Percentiles rank a stretch among this genome's conserved stretches.
Conservation (phyloP, 805 yeast genomes). For the Lachancea dasiensis region DNA sequence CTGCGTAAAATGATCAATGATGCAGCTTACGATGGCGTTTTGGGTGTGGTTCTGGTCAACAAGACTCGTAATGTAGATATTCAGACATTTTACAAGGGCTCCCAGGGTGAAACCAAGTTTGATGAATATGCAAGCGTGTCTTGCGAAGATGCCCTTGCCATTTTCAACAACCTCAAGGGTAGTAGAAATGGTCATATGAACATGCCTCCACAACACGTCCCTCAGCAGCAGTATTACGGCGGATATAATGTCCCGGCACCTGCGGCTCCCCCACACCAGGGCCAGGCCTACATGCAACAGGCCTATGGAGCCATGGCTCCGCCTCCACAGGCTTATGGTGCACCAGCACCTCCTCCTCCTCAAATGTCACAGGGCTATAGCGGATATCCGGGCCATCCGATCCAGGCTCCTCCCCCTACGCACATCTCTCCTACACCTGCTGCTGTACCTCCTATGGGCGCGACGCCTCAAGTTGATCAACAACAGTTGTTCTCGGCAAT, state of each 20-base stretch:
- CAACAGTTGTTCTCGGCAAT: slow-evolving; percentile 30
- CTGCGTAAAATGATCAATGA: slow-evolving; percentile 52
- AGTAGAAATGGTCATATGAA: slow-evolving; percentile 14
- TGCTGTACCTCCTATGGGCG: slow-evolving; percentile 5
- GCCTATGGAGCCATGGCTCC: slow-evolving; percentile 7
- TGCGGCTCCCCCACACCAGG: slow-evolving; percentile 10
- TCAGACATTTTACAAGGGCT: slow-evolving; percentile 62
- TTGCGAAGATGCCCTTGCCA: slow-evolving; percentile 52
- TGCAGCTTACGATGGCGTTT: slow-evolving; percentile 74
- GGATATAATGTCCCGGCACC: slow-evolving; percentile 14
- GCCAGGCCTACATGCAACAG: slow-evolving; percentile 14
- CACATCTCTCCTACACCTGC: slow-evolving; percentile 19
- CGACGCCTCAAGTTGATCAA: slow-evolving; percentile 16
- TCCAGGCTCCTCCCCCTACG: slow-evolving; percentile 12
- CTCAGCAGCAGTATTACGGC: slow-evolving; percentile 15
- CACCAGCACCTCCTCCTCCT: slow-evolving; percentile 20
- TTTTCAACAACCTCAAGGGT: slow-evolving; percentile 30
- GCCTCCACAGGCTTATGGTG: slow-evolving; percentile 15
- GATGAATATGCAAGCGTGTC: slow-evolving; percentile 77
- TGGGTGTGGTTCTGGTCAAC: slow-evolving; percentile 63
- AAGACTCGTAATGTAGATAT: slow-evolving; percentile 53
- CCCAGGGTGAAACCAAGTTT: slow-evolving; percentile 69
- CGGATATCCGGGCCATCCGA: slow-evolving; percentile 14
- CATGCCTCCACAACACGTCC: slow-evolving; percentile 11
- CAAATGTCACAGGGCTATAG: slow-evolving; percentile 24